Percentiles rank a stretch among this genome's conserved stretches.
Conservation (phyloP, 2,329 filamentous ascomycete species). For the Zopfia rhizophila region DNA sequence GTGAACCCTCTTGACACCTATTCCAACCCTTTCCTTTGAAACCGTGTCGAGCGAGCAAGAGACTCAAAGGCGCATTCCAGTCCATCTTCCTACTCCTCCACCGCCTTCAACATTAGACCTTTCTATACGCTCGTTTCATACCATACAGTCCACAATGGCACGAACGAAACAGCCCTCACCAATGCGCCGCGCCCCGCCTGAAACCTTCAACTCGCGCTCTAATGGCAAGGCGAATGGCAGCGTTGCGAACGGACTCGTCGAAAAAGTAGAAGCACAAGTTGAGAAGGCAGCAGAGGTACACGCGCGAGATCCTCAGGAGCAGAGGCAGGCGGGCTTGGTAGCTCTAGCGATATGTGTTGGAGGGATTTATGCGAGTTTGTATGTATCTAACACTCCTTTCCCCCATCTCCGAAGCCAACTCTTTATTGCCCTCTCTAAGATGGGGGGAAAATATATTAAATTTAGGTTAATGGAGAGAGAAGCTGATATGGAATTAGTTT, state of each 20-base stretch:
- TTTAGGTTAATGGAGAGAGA: not conserved
- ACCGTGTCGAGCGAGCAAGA: no score
- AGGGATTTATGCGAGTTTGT: slow-evolving; percentile 98
- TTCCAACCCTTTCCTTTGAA: not conserved
- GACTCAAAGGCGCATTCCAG: no score
- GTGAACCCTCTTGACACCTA: not conserved
- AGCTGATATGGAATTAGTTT: slow-evolving; percentile 62
- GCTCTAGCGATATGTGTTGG: slow-evolving; percentile 88
- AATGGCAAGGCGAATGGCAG: slow-evolving; percentile 37
- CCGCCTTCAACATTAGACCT: not conserved
- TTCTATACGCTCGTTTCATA: not conserved
- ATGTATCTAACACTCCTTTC: slow-evolving; percentile 39
- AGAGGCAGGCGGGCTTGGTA: slow-evolving; percentile 67
- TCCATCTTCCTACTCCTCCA: no score
- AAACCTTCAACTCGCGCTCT: slow-evolving; percentile 28
- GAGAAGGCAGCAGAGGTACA: slow-evolving; percentile 43
- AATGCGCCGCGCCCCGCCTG: slow-evolving; percentile 40
- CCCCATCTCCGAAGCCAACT: not conserved
- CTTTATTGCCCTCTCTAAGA: slow-evolving; percentile 12
- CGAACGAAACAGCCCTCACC: slow-evolving; percentile 34
- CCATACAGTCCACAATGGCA: slow-evolving; percentile 36
- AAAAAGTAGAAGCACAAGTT: slow-evolving; percentile 42
- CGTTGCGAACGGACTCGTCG: slow-evolving; percentile 35
- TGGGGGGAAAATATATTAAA: not conserved
- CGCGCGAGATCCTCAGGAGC: slow-evolving; percentile 41